Conservation (phyloP, 2,329 filamentous ascomycete genomes). For the Helotiales sp. region DNA sequence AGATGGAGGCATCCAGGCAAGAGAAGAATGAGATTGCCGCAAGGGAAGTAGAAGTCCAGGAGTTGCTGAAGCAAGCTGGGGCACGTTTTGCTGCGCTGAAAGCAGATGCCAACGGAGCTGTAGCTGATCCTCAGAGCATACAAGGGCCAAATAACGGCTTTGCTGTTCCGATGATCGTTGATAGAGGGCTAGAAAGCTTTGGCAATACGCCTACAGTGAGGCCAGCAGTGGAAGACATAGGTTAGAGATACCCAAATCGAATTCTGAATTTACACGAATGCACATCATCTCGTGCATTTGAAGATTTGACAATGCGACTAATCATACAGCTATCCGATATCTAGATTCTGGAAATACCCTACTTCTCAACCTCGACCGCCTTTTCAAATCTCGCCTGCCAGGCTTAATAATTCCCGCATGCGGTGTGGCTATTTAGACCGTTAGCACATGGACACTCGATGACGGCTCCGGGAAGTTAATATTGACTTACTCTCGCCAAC, state of each 20-base stretch:
- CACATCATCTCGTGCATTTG: not conserved
- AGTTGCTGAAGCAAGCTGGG: slow-evolving; percentile 79
- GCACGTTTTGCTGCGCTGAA: slow-evolving; percentile 68
- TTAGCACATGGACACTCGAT: not conserved
- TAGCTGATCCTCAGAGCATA: slow-evolving; percentile 31
- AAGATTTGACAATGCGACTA: not conserved
- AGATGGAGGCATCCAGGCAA: slow-evolving; percentile 68
- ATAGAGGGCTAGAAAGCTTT: slow-evolving; percentile 47
- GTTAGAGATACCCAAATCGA: slow-evolving; percentile 25
- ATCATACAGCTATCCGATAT: slow-evolving; percentile 3
- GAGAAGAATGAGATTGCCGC: slow-evolving; percentile 72
- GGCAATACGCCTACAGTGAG: slow-evolving; percentile 45
- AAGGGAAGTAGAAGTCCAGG: slow-evolving; percentile 80
- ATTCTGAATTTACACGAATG: not conserved
- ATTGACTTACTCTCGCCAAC: slow-evolving; percentile 28
- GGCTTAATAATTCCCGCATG: not conserved
- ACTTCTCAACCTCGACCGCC: not conserved
- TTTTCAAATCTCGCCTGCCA: not conserved
- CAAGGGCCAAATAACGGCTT: slow-evolving; percentile 18
- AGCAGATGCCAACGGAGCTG: slow-evolving; percentile 50
- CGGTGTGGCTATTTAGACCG: not conserved
- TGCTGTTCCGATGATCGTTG: slow-evolving; percentile 12
- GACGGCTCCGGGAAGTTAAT: not conserved
- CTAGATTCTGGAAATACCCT: not conserved
- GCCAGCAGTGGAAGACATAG: slow-evolving; percentile 40